Conservation (phyloP, 164 flowering plant genomes). For the Aristolochia fimbriata region DNA sequence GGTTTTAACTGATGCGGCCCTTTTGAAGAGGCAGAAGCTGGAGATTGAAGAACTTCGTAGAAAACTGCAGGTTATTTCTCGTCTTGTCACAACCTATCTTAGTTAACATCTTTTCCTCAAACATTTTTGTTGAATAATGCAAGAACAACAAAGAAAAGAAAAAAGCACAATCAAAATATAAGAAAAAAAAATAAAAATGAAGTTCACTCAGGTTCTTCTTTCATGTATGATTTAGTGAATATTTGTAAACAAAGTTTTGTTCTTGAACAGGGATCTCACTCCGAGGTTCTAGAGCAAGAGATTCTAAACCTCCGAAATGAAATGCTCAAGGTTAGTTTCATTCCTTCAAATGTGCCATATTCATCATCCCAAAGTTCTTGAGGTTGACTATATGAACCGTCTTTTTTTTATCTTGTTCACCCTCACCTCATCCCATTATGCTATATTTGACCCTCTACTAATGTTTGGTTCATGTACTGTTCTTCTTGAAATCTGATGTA, state of each 20-base stretch:
- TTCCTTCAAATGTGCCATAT: too few species aligned
- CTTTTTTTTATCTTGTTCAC: neutral
- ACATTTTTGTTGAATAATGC: neutral
- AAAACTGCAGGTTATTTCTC: slow-evolving; percentile 66
- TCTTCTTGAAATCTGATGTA: too few species aligned
- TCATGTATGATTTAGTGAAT: too few species aligned
- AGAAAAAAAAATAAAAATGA: too few species aligned
- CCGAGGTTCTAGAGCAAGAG: slow-evolving; percentile 85
- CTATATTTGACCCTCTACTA: neutral
- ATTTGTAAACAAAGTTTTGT: neutral
- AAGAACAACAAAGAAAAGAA: too few species aligned
- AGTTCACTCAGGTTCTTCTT: neutral
- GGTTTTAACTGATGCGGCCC: slow-evolving; percentile 93
- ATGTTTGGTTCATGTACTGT: too few species aligned
- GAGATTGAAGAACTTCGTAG: slow-evolving; percentile 87
- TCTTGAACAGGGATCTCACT: slow-evolving; percentile 64
- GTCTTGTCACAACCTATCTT: slow-evolving; percentile 1
- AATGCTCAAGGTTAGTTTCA: slow-evolving; percentile 65
- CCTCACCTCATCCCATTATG: neutral
- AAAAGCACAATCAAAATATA: too few species aligned
- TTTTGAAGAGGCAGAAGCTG: slow-evolving; percentile 79
- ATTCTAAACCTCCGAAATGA: slow-evolving; percentile 82
- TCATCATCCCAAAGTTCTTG: too few species aligned
- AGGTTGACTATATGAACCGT: neutral
- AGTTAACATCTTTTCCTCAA: neutral